Evolutionary conservation across 2,329 filamentous ascomycete genomes (phyloP).

Genomic region (Hypocreales sp.): DNA sequence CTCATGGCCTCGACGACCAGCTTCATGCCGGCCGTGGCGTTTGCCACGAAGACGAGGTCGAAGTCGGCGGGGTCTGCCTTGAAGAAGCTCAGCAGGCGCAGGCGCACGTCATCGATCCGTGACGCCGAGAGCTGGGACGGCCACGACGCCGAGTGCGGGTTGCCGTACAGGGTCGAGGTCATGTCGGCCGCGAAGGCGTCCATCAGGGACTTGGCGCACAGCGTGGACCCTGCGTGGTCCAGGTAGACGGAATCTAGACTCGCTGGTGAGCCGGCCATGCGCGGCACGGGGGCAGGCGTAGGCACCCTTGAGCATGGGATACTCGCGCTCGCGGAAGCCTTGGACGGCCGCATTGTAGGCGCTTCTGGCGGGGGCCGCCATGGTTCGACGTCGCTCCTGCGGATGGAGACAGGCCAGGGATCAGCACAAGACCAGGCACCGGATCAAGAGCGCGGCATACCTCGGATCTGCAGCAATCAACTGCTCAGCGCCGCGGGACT

Average conservation of each 20-base stretch:
- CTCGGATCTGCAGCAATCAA: no score
- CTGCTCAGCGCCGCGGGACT: no score
- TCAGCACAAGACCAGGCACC: no score
- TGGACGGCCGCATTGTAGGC: constrained; percentile 46
- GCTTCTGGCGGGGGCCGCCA: neutral
- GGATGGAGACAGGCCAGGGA: no score
- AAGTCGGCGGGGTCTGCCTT: constrained; percentile 68
- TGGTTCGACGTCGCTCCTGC: no score
- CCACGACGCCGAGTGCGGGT: constrained; percentile 75
- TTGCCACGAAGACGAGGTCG: constrained; percentile 81
- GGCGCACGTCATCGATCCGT: constrained; percentile 60
- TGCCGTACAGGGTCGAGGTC: constrained; percentile 67
- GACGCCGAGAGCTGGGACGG: constrained; percentile 65
- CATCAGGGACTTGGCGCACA: constrained; percentile 67
- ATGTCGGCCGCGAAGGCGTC: constrained; percentile 68
- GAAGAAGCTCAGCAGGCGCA: constrained; percentile 60
- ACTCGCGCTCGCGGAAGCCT: constrained; percentile 41
- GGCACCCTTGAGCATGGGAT: constrained; percentile 53
- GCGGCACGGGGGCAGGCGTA: neutral
- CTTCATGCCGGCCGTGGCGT: constrained; percentile 84
- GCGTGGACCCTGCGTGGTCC: constrained; percentile 89
- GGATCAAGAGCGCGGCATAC: no score
- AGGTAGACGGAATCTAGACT: constrained; percentile 58
- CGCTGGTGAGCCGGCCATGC: neutral
- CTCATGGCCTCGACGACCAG: constrained; percentile 67